Percentiles rank a stretch among this genome's conserved stretches.
These are phyloP conservation scores for Aspergillus homomorphus DNA, from an alignment of 495 filamentous ascomycete genomes.

Conservation along the genomic window DNA sequence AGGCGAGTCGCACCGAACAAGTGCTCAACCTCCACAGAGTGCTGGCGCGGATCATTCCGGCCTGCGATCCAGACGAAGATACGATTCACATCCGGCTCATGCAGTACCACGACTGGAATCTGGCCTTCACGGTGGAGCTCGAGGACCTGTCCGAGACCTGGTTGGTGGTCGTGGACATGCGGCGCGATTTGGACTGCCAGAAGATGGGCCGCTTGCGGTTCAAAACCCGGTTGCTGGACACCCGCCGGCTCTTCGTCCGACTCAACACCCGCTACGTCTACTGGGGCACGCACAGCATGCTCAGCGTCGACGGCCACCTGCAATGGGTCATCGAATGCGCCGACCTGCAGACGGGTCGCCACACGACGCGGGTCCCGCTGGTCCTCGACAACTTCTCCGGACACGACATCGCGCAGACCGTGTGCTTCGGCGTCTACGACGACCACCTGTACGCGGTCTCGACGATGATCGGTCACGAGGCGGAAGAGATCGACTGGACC, in stretches of 20 bases:
- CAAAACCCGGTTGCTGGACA: conserved; percentile 40
- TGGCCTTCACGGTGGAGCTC: conserved; percentile 51
- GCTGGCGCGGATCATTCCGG: conserved; percentile 33
- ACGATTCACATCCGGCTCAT: conserved; percentile 55
- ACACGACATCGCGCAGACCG: conserved; percentile 61
- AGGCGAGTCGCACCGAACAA: conserved; percentile 48
- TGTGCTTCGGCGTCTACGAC: conserved; percentile 70
- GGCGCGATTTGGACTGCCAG: conserved; percentile 11
- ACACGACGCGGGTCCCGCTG: conserved; percentile 29
- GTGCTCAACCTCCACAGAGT: conserved; percentile 55
- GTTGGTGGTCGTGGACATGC: conserved; percentile 60
- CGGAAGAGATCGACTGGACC: conserved; percentile 64
- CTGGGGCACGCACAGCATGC: conserved; percentile 60
- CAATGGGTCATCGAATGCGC: conserved; percentile 62
- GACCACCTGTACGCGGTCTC: conserved; percentile 72
- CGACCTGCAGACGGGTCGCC: conserved; percentile 42
- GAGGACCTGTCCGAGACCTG: conserved; percentile 36
- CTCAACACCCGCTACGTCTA: conserved; percentile 64
- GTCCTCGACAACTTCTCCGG: conserved; percentile 55
- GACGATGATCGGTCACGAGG: conserved; percentile 59
- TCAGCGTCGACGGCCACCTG: conserved; percentile 47
- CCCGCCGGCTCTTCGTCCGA: conserved; percentile 62
- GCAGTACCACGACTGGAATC: conserved; percentile 58
- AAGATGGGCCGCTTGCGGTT: conserved; percentile 39
- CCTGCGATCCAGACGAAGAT: conserved; percentile 22